Percentiles rank a stretch among this genome's conserved stretches.
Conservation (phyloP, 2,329 filamentous ascomycete species). For the Aphanoascus verrucosus region DNA sequence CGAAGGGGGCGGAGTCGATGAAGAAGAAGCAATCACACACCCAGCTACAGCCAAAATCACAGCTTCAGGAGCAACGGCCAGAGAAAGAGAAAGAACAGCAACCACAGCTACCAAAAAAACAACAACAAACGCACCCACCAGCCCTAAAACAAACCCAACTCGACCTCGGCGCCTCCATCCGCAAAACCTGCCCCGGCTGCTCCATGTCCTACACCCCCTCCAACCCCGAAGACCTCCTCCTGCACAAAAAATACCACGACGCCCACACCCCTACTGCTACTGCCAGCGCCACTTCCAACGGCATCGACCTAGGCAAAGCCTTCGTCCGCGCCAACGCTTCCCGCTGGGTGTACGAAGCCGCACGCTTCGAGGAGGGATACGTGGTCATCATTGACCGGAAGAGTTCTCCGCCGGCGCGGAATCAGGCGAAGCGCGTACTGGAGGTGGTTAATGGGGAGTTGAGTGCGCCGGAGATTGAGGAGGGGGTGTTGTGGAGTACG, state of each 20-base stretch:
- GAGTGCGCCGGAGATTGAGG: conserved; percentile 49
- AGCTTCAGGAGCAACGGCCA: conserved; percentile 7
- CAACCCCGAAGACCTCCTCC: conserved; percentile 47
- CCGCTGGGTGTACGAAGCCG: conserved; percentile 43
- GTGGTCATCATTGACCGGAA: conserved; percentile 50
- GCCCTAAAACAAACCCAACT: conserved; percentile 50
- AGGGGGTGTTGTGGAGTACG: conserved; percentile 48
- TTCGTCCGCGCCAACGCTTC: conserved; percentile 44
- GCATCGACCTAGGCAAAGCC: conserved; percentile 50
- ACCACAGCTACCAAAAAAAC: conserved; percentile 4
- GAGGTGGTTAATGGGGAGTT: conserved; percentile 54
- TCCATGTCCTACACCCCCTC: conserved; percentile 59
- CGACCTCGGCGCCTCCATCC: conserved; percentile 46
- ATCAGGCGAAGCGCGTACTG: conserved; percentile 46
- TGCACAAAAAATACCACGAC: conserved; percentile 57
- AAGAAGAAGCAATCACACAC: conserved; percentile 23
- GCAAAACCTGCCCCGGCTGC: conserved; percentile 49
- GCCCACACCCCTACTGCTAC: no score
- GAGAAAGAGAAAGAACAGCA: conserved; percentile 27
- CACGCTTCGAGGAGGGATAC: conserved; percentile 40
- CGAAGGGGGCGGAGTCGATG: conserved; percentile 28
- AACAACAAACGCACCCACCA: conserved; percentile 17
- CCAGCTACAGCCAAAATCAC: conserved; percentile 1
- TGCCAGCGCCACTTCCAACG: no score
- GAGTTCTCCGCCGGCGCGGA: conserved; percentile 42